phyloP scores from a whole-genome alignment of 1,284 basidiomycete genomes.

The Sparassis latifolia region DNA sequence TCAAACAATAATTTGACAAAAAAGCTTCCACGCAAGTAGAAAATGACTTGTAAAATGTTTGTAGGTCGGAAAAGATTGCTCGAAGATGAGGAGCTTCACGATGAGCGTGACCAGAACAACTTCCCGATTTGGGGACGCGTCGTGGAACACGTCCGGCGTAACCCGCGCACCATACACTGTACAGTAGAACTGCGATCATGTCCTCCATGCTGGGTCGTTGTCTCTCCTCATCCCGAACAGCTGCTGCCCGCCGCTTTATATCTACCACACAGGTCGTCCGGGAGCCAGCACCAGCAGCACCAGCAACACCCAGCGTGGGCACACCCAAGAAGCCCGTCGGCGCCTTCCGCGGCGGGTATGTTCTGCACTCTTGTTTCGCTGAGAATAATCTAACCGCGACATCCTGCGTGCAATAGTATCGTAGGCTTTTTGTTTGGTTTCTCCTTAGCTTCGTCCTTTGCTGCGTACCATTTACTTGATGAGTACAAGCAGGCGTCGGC shows the following conservation, averaged over 20 bases:
- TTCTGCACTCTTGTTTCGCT: slow-evolving; percentile 5
- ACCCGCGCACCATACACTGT: too few relatives aligned
- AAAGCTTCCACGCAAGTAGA: too few relatives aligned
- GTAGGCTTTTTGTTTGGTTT: slow-evolving; percentile 89
- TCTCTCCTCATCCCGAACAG: slow-evolving; percentile 29
- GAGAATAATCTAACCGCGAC: not conserved
- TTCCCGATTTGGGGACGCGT: slow-evolving; percentile 3
- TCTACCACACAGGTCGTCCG: slow-evolving; percentile 34
- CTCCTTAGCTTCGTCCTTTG: slow-evolving; percentile 77
- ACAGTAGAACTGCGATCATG: slow-evolving; percentile 22
- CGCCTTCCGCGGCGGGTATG: slow-evolving; percentile 80
- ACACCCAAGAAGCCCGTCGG: slow-evolving; percentile 75
- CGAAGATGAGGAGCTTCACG: too few relatives aligned
- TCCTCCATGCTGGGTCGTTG: slow-evolving; percentile 32
- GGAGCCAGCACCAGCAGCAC: slow-evolving; percentile 41
- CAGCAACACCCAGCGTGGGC: slow-evolving; percentile 41
- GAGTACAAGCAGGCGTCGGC: slow-evolving; percentile 87
- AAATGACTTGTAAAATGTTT: not conserved
- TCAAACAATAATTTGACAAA: too few relatives aligned
- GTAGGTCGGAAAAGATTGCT: not conserved
- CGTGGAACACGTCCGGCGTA: not conserved
- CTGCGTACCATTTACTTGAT: slow-evolving; percentile 83
- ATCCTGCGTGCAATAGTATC: slow-evolving; percentile 41
- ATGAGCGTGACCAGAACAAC: not conserved
- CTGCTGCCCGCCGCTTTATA: slow-evolving; percentile 22